Conservation (phyloP, 176 grass and related monocot genomes). For the Bromus sterilis region DNA sequence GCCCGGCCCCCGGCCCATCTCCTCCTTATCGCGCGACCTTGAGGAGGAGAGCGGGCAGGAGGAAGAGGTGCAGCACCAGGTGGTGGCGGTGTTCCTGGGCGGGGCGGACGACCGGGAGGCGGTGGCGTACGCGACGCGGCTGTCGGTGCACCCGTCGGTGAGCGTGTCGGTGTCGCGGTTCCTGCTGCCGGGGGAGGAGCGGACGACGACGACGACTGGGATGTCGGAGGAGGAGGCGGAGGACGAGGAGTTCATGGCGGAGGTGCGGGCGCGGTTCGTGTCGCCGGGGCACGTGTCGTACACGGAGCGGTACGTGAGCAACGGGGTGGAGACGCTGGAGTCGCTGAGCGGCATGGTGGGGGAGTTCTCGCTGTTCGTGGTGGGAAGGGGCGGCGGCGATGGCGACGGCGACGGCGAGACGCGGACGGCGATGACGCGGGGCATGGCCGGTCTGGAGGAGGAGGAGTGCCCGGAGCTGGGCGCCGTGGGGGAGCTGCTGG, state of each 20-base stretch:
- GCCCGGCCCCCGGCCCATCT: too few relatives aligned
- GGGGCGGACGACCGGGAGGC: constrained; percentile 66
- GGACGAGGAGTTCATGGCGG: constrained; percentile 51
- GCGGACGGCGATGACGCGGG: constrained; percentile 7
- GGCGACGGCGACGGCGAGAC: background rate
- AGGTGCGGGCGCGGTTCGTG: constrained; percentile 24
- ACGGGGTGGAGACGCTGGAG: constrained; percentile 47
- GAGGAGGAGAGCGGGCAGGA: too few relatives aligned
- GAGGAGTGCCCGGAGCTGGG: constrained; percentile 69
- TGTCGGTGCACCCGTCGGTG: constrained; percentile 27
- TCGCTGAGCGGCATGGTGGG: constrained; percentile 41
- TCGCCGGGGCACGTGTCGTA: constrained; percentile 28
- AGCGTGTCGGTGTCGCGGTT: constrained; percentile 37
- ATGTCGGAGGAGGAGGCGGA: constrained; percentile 20
- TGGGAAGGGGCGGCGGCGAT: constrained; percentile 12
- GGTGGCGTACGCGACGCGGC: constrained; percentile 34
- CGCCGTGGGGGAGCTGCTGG: constrained; percentile 52
- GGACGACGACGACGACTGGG: background rate
- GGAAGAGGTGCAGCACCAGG: background rate
- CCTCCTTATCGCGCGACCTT: too few relatives aligned
- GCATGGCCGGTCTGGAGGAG: constrained; percentile 45
- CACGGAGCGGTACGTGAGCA: constrained; percentile 38
- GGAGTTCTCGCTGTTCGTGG: constrained; percentile 46
- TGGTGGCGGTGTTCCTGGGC: constrained; percentile 55
- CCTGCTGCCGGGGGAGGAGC: constrained; percentile 17